Base-by-base conservation (phyloP, 306 rosid species). In the Cucumis melo region DNA sequence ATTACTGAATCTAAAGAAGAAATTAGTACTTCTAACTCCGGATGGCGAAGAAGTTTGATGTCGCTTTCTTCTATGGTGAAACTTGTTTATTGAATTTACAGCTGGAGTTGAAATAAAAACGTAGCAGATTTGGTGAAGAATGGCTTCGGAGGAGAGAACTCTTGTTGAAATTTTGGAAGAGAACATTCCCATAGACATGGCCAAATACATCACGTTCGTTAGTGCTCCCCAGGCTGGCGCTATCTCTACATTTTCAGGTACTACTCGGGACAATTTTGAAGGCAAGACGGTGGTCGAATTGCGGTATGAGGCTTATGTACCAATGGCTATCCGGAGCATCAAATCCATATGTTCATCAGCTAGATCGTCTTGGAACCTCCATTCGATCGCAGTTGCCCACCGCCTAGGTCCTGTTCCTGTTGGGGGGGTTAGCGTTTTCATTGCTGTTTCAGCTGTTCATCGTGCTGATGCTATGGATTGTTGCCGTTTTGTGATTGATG, bases 211-310 rank as follows among this genome's bases (percentile, higher is more conserved):
- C 66, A 85, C 78, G 59, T 86, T 79, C 79, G 97, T 91, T 27
- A 85, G 90, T 60, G 91, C 90, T 13, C 94, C 94, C 15, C 87
- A 90, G 81, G 96, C 96, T 13, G 98, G 97, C 78, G 97, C 94
- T 1, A 83, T 93, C 71, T 89, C 97, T 71, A 93, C 98, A 60
- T 93, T 93, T 83, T 80, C 96, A 1, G 98, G 98, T 75, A 93
- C 96, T 21, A 91, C 98, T 1, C 88, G 98, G 0, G 92, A 89
- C 83, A 88, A 89, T 39, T 94, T 94, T 39, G 90, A 89, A 17
- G 96, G 95, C 21, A 91, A 89, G 84, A n/a, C 84, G 67, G 98
- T 94, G 27, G 54, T 89, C 82, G 98, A 94, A 85, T 82, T 94
- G 78, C 87, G 84, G 48, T 93, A 88, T 6, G 97, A 93, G 86